These are phyloP conservation scores for Fusarium sp. DNA, from an alignment of 2,329 filamentous ascomycete genomes.

Conservation along the genomic window DNA sequence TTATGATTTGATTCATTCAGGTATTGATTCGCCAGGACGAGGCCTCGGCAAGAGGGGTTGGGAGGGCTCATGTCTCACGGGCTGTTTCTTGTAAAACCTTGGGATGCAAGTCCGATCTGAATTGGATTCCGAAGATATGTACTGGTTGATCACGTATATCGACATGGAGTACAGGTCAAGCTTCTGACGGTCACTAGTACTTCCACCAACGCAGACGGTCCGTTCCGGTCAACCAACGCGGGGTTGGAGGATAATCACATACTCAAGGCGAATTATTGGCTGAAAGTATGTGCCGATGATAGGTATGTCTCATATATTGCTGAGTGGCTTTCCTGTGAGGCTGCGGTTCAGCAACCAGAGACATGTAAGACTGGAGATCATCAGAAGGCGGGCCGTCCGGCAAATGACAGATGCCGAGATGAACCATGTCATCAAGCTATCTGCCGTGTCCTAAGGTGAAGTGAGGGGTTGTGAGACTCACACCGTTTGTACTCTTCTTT, in stretches of 20 bases:
- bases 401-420: constrained; percentile 12
- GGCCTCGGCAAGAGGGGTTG: constrained; percentile 11
- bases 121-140: background rate
- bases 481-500: background rate
- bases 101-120: constrained; percentile 15
- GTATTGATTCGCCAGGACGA: constrained; percentile 2
- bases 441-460: constrained; percentile 3
- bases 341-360: background rate
- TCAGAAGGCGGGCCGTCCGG: constrained; percentile 1
- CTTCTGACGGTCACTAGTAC: background rate
- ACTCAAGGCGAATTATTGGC: constrained; percentile 15
- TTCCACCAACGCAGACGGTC: constrained; percentile 31
- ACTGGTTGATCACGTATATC: background rate
- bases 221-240: constrained; percentile 32
- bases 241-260: constrained; percentile 14
- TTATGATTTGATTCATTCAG: constrained; percentile 13
- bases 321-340: constrained; percentile 25
- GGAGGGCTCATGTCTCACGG: constrained; percentile 23
- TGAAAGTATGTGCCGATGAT: constrained; percentile 15
- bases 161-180: background rate
- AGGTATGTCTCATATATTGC: constrained; percentile 28
- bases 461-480: constrained; percentile 37
- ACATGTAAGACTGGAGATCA: constrained; percentile 8
- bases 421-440: background rate
- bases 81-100: constrained; percentile 5